phyloP scores from a whole-genome alignment of 257 asterid species.

The Echium plantagineum region DNA sequence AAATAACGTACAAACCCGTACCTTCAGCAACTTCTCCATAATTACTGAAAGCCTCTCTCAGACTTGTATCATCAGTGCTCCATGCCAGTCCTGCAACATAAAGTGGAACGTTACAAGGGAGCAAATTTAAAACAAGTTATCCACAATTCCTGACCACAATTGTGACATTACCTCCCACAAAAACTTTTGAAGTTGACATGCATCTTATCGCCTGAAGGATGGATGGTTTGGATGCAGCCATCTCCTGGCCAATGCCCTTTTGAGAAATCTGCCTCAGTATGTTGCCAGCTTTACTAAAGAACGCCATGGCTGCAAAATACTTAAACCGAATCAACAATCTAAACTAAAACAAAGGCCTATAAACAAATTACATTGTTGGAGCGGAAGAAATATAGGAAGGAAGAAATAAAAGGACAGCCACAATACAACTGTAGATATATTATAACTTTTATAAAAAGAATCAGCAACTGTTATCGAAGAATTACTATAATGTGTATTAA shows the following conservation, averaged over 20 bases:
- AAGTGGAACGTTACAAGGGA: conserved; percentile 5
- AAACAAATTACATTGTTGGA: no score
- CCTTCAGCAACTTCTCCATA: conserved; percentile 81
- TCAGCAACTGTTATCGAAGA: no score
- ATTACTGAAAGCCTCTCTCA: conserved; percentile 47
- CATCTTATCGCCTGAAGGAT: conserved; percentile 58
- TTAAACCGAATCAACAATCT: not conserved
- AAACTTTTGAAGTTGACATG: conserved; percentile 74
- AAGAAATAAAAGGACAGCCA: no score
- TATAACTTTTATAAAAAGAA: no score
- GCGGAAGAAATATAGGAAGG: no score
- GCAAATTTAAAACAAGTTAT: not conserved
- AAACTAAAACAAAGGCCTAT: not conserved
- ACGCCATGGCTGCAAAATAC: conserved; percentile 44
- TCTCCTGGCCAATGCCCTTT: conserved; percentile 30
- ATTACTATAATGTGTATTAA: no score
- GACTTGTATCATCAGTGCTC: conserved; percentile 44
- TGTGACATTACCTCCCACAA: conserved; percentile 52
- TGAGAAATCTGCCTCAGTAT: conserved; percentile 34
- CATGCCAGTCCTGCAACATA: conserved; percentile 51
- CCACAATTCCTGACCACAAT: not conserved
- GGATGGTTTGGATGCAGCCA: conserved; percentile 41
- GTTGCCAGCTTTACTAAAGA: conserved; percentile 55
- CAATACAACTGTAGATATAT: no score
- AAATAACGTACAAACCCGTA: conserved; percentile 13